phyloP scores from a whole-genome alignment of 768 basidiomycete species.

The Rubroboletus pulcherrimus region DNA sequence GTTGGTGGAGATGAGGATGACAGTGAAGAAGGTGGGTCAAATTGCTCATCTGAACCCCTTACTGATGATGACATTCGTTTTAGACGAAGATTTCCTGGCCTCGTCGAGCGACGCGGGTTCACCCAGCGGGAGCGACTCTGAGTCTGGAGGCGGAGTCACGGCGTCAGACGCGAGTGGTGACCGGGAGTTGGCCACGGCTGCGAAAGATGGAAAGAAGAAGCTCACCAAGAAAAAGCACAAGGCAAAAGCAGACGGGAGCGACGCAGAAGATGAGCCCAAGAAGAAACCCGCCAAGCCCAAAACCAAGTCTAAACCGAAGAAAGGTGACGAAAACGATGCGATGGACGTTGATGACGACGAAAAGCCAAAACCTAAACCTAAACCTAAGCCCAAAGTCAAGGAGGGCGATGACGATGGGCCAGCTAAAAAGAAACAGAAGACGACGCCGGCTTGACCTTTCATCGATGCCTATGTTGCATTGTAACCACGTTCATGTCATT shows the following conservation, averaged over 20 bases:
- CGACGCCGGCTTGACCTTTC: constrained; percentile 37
- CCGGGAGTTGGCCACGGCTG: constrained; percentile 49
- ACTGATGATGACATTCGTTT: constrained; percentile 1
- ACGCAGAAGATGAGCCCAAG: constrained; percentile 44
- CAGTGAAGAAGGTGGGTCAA: constrained; percentile 59
- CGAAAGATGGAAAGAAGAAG: constrained; percentile 36
- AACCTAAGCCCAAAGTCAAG: constrained; percentile 36
- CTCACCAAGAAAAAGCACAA: constrained; percentile 43
- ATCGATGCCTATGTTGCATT: background rate
- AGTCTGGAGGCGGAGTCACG: constrained; percentile 61
- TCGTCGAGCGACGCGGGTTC: constrained; percentile 87
- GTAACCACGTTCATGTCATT: background rate
- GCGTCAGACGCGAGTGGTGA: constrained; percentile 86
- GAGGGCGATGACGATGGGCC: constrained; percentile 46
- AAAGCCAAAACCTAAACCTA: constrained; percentile 41
- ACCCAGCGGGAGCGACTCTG: constrained; percentile 69
- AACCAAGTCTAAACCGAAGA: constrained; percentile 37
- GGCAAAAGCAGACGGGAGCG: constrained; percentile 40
- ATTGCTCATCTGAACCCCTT: background rate
- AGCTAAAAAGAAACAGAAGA: constrained; percentile 76
- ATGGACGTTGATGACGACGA: constrained; percentile 48
- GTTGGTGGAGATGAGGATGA: constrained; percentile 62
- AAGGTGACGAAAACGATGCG: constrained; percentile 41
- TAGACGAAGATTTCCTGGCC: constrained; percentile 90
- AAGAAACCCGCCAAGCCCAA: constrained; percentile 46